Evolutionary conservation across 768 basidiomycete species (phyloP), one percentile per base, ranked within the genome.

Genomic region (Mycena sanguinolenta): DNA sequence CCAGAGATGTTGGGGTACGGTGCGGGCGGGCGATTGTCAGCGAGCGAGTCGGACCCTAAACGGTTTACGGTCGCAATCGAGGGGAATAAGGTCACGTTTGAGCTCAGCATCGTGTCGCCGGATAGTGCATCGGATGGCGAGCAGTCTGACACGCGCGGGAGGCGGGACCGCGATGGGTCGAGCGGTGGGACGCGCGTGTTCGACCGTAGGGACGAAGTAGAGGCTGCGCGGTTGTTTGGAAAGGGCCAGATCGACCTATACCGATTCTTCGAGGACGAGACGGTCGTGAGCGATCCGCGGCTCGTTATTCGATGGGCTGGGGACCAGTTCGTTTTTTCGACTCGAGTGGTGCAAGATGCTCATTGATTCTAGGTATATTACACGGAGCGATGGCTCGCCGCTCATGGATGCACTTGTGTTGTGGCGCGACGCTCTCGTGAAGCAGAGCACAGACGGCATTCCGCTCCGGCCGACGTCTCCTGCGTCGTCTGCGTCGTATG

Each of bases 251-350:
- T 97, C 30, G 86, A 90, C 36, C 94, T 91, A 74, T 77, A 85
- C 23, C 82, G 79, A 36, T 92, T 98, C 66, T 78, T 97, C 60
- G 84, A 88, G 34, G 90, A 95, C 64, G 89, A 88, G 17, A 77
- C 78, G 8, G 78, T 95, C 30, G 87, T 92, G 6, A 80, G 84
- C 39, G 87, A 92, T 74, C 87, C 89, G 10, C 80, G 86, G 32
- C 84, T 97, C 42, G 92, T 95, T 3, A 87, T 97, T 59, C 85
- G 88, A 68, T 97, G 94, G 90, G 85, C 86, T 46, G 87, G 85
- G 13, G 85, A 87, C 58, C 88, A 86, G 92, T 94, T 68, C 76
- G 91, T 85, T 42, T 53, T 62, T 65, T 12, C 57, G 17, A n/a
- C 36, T 10, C 21, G 38, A 28, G 23, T 27, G 19, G 16, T 23